Conservation (phyloP, 2,329 filamentous ascomycete genomes). For the Sporothrix protearum region DNA sequence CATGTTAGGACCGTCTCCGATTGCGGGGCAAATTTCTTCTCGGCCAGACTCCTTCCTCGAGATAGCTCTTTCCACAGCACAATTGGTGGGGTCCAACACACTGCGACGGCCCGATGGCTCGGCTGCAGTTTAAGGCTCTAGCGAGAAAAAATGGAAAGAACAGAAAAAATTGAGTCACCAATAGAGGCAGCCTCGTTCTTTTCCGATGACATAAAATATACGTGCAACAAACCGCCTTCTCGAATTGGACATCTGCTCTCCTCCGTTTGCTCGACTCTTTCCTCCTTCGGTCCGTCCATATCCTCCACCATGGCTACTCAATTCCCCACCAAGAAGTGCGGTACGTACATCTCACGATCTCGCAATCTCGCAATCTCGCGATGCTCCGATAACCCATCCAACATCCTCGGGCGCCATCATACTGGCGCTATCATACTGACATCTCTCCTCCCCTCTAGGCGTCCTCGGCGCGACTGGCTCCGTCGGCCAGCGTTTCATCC, state of each 20-base stretch:
- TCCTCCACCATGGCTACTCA: slow-evolving; percentile 22
- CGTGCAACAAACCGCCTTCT: not conserved
- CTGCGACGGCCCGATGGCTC: not conserved
- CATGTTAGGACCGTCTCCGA: slow-evolving; percentile 2
- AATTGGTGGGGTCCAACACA: slow-evolving; percentile 2
- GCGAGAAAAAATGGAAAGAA: not conserved
- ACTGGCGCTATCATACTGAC: too few species aligned
- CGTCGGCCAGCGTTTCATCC: slow-evolving; percentile 92
- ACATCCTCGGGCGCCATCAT: too few species aligned
- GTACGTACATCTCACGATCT: slow-evolving; percentile 22
- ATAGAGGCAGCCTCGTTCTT: not conserved
- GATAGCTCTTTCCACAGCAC: not conserved
- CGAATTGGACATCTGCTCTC: not conserved
- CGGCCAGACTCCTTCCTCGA: slow-evolving; percentile 6
- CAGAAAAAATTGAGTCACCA: slow-evolving; percentile 2
- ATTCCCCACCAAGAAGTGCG: slow-evolving; percentile 30
- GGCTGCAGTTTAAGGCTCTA: slow-evolving; percentile 4
- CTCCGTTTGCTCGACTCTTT: not conserved
- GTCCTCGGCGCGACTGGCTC: slow-evolving; percentile 91
- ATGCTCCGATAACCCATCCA: not conserved
- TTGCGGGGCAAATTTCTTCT: slow-evolving; percentile 16
- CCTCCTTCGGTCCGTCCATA: not conserved
- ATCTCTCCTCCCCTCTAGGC: slow-evolving; percentile 35
- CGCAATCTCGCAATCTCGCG: not conserved
- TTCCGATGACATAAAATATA: not conserved